Conservation (phyloP, 2,329 filamentous ascomycete genomes). For the Fusarium sp. region DNA sequence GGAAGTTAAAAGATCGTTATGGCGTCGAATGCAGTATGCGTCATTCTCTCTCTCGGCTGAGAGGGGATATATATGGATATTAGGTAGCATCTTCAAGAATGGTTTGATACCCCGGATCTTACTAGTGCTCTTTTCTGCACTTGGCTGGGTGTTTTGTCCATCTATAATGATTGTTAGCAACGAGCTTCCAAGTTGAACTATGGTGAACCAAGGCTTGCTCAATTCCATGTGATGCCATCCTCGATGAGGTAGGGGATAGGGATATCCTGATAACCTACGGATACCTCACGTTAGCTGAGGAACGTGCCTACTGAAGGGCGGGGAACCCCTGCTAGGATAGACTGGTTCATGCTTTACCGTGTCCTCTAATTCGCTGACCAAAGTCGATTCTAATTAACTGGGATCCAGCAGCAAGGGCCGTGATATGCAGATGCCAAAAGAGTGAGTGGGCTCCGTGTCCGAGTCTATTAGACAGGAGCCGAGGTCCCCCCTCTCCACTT, state of each 20-base stretch:
- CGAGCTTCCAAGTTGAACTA: slow-evolving; percentile 7
- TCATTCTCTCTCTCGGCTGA: slow-evolving; percentile 10
- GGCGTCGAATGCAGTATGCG: slow-evolving; percentile 33
- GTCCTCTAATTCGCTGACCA: slow-evolving; percentile 12
- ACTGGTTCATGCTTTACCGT: slow-evolving; percentile 1
- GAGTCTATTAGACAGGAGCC: slow-evolving; percentile 10
- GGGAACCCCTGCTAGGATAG: slow-evolving; percentile 30
- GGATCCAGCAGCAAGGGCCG: slow-evolving; percentile 26
- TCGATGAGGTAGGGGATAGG: not conserved
- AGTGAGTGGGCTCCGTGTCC: slow-evolving; percentile 5
- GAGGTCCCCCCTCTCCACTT: slow-evolving; percentile 34
- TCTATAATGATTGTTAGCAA: not conserved
- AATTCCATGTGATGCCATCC: slow-evolving; percentile 18
- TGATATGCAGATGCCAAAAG: slow-evolving; percentile 13
- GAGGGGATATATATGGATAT: slow-evolving; percentile 7
- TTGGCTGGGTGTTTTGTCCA: not conserved
- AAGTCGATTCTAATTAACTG: slow-evolving; percentile 34
- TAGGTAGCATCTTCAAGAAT: slow-evolving; percentile 35
- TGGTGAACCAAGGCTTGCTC: not conserved
- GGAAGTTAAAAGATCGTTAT: slow-evolving; percentile 29
- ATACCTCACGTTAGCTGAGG: no score
- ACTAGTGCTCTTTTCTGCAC: not conserved
- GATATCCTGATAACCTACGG: not conserved
- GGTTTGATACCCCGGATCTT: slow-evolving; percentile 34
- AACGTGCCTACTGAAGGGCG: slow-evolving; percentile 23